Evolutionary conservation across 2,329 filamentous ascomycete species (phyloP).

Genomic region (Ophiostoma sp.): DNA sequence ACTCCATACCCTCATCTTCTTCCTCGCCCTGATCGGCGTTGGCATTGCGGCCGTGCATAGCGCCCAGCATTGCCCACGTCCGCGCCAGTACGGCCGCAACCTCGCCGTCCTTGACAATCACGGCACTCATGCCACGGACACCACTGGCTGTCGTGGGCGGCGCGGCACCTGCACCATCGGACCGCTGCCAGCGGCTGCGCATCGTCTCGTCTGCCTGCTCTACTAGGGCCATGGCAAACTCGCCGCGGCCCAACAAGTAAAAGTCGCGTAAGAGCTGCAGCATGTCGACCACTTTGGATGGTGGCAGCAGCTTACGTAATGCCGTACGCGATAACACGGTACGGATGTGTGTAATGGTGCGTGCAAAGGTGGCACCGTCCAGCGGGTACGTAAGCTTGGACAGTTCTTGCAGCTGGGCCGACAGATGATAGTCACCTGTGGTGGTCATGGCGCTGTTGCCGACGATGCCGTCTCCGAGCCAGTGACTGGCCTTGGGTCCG

Average conservation of each 20-base stretch:
- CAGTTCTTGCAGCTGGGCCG: constrained; percentile 68
- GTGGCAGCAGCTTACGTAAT: constrained; percentile 77
- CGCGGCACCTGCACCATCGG: constrained; percentile 40
- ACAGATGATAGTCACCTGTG: constrained; percentile 44
- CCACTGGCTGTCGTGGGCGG: constrained; percentile 32
- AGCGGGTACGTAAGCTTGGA: constrained; percentile 71
- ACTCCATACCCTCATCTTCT: constrained; percentile 80
- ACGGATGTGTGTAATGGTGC: constrained; percentile 73
- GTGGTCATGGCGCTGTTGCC: constrained; percentile 48
- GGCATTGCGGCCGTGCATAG: constrained; percentile 65
- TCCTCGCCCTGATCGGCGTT: constrained; percentile 68
- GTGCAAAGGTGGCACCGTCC: constrained; percentile 67
- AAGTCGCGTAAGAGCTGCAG: constrained; percentile 80
- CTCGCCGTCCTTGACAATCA: constrained; percentile 83
- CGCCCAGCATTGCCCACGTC: constrained; percentile 78
- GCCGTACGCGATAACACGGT: constrained; percentile 80
- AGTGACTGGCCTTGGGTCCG: constrained; percentile 24
- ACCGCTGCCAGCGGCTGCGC: constrained; percentile 68
- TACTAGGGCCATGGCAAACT: constrained; percentile 86
- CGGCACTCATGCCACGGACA: constrained; percentile 57
- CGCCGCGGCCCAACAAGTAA: constrained; percentile 81
- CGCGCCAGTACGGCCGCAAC: constrained; percentile 73
- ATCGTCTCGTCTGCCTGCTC: constrained; percentile 81
- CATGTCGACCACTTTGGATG: constrained; percentile 73
- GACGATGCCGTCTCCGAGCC: constrained; percentile 16